phyloP scores from a whole-genome alignment of 2,329 filamentous ascomycete genomes.

The Raffaelea albimanens region DNA sequence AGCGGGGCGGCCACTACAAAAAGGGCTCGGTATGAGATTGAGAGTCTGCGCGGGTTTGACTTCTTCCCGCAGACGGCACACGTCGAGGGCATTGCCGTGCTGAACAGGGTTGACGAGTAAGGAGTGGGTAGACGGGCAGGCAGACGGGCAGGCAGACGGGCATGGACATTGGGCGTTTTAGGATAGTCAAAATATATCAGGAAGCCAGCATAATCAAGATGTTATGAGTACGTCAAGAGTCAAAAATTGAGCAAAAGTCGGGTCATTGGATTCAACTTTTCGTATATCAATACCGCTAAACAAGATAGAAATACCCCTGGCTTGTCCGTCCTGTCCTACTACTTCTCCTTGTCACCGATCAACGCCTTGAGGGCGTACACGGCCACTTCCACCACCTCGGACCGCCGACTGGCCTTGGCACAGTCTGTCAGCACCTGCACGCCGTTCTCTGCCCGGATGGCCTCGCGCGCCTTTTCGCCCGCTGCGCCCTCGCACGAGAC shows the following conservation, averaged over 20 bases:
- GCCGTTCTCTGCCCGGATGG: conserved; percentile 52
- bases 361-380: conserved; percentile 65
- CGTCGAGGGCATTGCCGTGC: conserved; percentile 57
- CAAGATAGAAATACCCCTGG: not conserved
- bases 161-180: too few species aligned
- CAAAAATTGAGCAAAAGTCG: too few species aligned
- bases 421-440: conserved; percentile 60
- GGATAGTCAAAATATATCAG: too few species aligned
- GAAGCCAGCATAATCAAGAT: too few species aligned
- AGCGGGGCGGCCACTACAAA: conserved; percentile 11
- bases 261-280: not conserved
- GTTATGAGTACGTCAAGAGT: too few species aligned
- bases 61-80: conserved; percentile 87
- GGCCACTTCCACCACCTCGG: conserved; percentile 61
- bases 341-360: conserved; percentile 27
- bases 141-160: too few species aligned
- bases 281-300: not conserved
- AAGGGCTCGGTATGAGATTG: conserved; percentile 63
- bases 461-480: conserved; percentile 50
- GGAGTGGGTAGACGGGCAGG: too few species aligned
- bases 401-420: conserved; percentile 57
- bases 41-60: conserved; percentile 87
- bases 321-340: too few species aligned
- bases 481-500: conserved; percentile 56
- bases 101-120: conserved; percentile 43